phyloP scores from a whole-genome alignment of 768 basidiomycete species.

The Leccinum truebloodii region DNA sequence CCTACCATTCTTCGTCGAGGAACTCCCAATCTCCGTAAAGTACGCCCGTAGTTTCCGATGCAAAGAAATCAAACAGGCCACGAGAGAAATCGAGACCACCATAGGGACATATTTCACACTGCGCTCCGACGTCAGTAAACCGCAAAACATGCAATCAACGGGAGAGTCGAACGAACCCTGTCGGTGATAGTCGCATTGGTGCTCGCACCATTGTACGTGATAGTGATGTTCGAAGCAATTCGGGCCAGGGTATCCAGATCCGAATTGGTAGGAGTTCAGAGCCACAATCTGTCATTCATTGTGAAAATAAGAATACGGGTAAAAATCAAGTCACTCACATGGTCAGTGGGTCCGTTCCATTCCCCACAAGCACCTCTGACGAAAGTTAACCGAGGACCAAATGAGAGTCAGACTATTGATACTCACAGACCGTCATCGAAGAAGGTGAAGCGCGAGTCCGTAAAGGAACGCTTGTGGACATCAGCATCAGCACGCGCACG shows the following conservation, averaged over 20 bases:
- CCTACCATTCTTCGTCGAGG: slow-evolving; percentile 33
- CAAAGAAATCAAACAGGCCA: slow-evolving; percentile 67
- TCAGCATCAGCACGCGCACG: slow-evolving; percentile 42
- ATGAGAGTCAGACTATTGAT: background rate
- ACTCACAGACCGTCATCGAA: slow-evolving; percentile 54
- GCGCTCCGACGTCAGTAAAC: slow-evolving; percentile 8
- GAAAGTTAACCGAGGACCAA: background rate
- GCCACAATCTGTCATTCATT: slow-evolving; percentile 26
- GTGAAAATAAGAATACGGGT: slow-evolving; percentile 1
- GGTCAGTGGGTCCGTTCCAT: slow-evolving; percentile 36
- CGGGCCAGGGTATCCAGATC: slow-evolving; percentile 58
- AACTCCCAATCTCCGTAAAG: slow-evolving; percentile 63
- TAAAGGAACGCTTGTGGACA: slow-evolving; percentile 37
- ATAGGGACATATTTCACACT: slow-evolving; percentile 68
- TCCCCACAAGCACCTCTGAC: slow-evolving; percentile 57
- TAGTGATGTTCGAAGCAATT: slow-evolving; percentile 67
- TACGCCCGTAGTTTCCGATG: slow-evolving; percentile 46
- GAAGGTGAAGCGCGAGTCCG: slow-evolving; percentile 47
- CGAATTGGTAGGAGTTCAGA: slow-evolving; percentile 45
- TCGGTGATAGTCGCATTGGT: slow-evolving; percentile 59
- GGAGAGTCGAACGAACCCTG: slow-evolving; percentile 42
- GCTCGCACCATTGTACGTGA: slow-evolving; percentile 56
- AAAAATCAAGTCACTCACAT: slow-evolving; percentile 5
- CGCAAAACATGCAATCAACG: background rate
- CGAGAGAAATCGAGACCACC: slow-evolving; percentile 68